Evolutionary conservation across 208 protist genomes (phyloP), one percentile per base, ranked within the genome.

Genomic region (Wallacemonas sp.): DNA sequence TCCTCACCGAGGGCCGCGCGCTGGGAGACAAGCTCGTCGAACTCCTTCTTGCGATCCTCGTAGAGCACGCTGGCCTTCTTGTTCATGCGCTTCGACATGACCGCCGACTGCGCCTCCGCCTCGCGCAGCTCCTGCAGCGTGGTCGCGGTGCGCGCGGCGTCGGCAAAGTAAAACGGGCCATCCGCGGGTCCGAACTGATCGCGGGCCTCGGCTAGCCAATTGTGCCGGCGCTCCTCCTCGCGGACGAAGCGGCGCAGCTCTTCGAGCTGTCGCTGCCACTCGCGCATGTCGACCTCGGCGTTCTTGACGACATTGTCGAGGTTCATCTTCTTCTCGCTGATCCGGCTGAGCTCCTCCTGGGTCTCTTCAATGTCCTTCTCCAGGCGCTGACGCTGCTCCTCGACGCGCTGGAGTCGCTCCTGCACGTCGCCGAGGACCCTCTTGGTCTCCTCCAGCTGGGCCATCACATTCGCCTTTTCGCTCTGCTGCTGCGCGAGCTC

Each of bases 1-100:
- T 99, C 99, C 39, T 98, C 91, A 55, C 97, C 80, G 0, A 97
- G 77, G 18, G 87, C 79, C 7, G 72, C 67, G 67, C 97, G 98
- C 77, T 99, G 99, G 33, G 92, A 75, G 20, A 95, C 82, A 1
- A 99, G 82, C 38, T 99, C 98, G 45, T 95, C 73, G 81, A 98
- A 99, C 67, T 99, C 98, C 63, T 92, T 71, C 74, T 99, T 93
- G 8, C 96, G 89, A 49, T 93, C 95, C 46, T 99, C 96, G 74
- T 98, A 98, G 31, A 99, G 90, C 18, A 92, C 72, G 25, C 98
- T 93, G 3, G 98, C 92, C 70, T 99, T 98, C 28, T 92, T 87
- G 67, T 98, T 97, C 16, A 99, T 68, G 1, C 75, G 83, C 59
- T 90, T 92, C 2, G 69, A 83, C 71, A 97, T 84, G 7, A 84